These are phyloP conservation scores for Wallacemonas sp. DNA, from an alignment of 208 protist genomes.

Conservation along the genomic window DNA sequence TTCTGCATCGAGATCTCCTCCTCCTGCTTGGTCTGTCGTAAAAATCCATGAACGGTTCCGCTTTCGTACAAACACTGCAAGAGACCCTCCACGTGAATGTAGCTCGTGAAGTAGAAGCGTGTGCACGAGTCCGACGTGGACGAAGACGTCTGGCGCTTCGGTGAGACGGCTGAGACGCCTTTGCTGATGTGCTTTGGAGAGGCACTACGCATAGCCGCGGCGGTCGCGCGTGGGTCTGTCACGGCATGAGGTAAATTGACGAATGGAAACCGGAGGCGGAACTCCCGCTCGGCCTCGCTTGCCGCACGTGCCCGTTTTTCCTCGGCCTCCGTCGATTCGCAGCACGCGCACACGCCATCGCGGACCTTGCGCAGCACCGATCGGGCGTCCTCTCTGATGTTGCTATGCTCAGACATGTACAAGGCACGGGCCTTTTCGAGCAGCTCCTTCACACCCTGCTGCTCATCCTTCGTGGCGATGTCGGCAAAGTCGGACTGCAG, in stretches of 20 bases:
- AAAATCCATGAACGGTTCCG: constrained; percentile 38
- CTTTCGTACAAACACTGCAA: constrained; percentile 60
- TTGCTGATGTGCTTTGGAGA: too few relatives aligned
- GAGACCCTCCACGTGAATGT: constrained; percentile 49
- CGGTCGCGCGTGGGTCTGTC: too few relatives aligned
- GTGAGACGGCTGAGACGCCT: too few relatives aligned
- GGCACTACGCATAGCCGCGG: too few relatives aligned
- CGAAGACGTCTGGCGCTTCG: not conserved
- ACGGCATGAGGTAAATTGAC: constrained; percentile 33
- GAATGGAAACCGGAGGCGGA: constrained; percentile 51
- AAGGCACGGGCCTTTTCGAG: constrained; percentile 36
- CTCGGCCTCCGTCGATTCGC: constrained; percentile 19
- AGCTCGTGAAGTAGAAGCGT: constrained; percentile 53
- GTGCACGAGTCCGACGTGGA: constrained; percentile 18
- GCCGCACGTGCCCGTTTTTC: constrained; percentile 1
- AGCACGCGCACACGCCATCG: constrained; percentile 7
- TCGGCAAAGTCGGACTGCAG: constrained; percentile 42
- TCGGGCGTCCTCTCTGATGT: constrained; percentile 42
- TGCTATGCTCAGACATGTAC: constrained; percentile 49
- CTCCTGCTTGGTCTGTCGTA: constrained; percentile 41
- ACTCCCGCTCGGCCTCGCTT: constrained; percentile 32
- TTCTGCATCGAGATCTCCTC: constrained; percentile 45
- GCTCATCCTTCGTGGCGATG: constrained; percentile 34
- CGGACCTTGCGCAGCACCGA: constrained; percentile 30
- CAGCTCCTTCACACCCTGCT: constrained; percentile 36